Evolutionary conservation across 2,329 filamentous ascomycete genomes (phyloP).

Genomic region (Monilinia aucupariae): DNA sequence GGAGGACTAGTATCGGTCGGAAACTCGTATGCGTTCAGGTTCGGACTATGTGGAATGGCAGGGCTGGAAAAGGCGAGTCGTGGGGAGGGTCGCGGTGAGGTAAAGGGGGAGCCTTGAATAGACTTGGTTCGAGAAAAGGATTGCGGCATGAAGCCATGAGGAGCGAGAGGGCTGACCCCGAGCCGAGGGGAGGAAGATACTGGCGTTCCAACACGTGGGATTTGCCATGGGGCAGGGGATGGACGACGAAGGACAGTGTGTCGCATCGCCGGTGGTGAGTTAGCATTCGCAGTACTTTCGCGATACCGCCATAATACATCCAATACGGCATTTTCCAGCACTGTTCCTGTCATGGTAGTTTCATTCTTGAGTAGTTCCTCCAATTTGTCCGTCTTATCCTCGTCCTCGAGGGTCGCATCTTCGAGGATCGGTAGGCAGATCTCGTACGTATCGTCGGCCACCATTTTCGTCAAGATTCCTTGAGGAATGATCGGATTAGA

Average conservation of each 20-base stretch:
- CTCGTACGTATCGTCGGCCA: slow-evolving; percentile 88
- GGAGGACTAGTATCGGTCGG: slow-evolving; percentile 73
- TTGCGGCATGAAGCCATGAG: slow-evolving; percentile 75
- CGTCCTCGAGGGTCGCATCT: slow-evolving; percentile 76
- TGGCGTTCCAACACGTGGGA: slow-evolving; percentile 63
- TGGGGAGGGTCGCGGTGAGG: slow-evolving; percentile 87
- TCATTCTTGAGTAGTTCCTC: slow-evolving; percentile 79
- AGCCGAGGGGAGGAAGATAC: slow-evolving; percentile 76
- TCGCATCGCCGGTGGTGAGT: slow-evolving; percentile 78
- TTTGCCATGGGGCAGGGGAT: slow-evolving; percentile 90
- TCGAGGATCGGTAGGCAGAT: slow-evolving; percentile 84
- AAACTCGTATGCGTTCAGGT: slow-evolving; percentile 91
- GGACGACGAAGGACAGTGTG: slow-evolving; percentile 85
- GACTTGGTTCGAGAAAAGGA: slow-evolving; percentile 73
- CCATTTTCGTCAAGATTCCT: slow-evolving; percentile 50
- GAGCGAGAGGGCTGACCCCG: slow-evolving; percentile 75
- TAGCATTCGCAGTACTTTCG: slow-evolving; percentile 56
- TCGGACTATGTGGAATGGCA: slow-evolving; percentile 88
- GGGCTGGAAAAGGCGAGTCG: slow-evolving; percentile 85
- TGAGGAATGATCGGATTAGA: neutral
- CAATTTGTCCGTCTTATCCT: slow-evolving; percentile 89
- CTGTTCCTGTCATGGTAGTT: slow-evolving; percentile 66
- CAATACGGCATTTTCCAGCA: slow-evolving; percentile 83
- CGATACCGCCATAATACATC: slow-evolving; percentile 86
- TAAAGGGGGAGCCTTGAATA: slow-evolving; percentile 80